Conservation (phyloP, 768 basidiomycete species). For the Lactarius psammicola region DNA sequence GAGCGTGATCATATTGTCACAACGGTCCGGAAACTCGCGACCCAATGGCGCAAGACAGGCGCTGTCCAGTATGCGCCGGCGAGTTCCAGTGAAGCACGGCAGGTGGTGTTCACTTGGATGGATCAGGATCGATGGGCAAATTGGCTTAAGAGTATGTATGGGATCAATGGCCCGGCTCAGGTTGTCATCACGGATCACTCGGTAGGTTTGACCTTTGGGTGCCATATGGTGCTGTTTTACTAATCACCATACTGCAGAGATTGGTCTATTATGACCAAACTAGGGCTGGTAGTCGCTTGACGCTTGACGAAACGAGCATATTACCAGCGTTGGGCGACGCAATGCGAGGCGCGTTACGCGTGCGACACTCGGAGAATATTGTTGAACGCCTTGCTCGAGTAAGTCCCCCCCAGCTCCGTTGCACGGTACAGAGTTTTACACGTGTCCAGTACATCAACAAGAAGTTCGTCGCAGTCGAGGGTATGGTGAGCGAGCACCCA, state of each 20-base stretch:
- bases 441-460: conserved; percentile 36
- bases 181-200: conserved; percentile 82
- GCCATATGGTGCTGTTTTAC: background rate
- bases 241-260: conserved; percentile 42
- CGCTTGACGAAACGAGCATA: conserved; percentile 54
- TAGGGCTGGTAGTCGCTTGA: conserved; percentile 50
- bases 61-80: conserved; percentile 32
- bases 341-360: conserved; percentile 45
- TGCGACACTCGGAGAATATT: conserved; percentile 67
- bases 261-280: conserved; percentile 78
- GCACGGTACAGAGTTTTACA: background rate
- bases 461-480: conserved; percentile 33
- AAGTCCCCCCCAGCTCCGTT: conserved; percentile 32
- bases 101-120: conserved; percentile 88
- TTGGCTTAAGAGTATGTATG: conserved; percentile 94
- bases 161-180: conserved; percentile 44
- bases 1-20: conserved; percentile 43
- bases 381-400: conserved; percentile 68
- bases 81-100: conserved; percentile 35
- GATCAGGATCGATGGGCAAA: conserved; percentile 78
- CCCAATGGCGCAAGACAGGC: conserved; percentile 55
- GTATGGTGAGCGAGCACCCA: conserved; percentile 32
- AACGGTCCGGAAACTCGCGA: conserved; percentile 51
- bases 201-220: conserved; percentile 43
- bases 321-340: conserved; percentile 72